Conservation (phyloP, 331 rosid species). For the Malus hybrid region DNA sequence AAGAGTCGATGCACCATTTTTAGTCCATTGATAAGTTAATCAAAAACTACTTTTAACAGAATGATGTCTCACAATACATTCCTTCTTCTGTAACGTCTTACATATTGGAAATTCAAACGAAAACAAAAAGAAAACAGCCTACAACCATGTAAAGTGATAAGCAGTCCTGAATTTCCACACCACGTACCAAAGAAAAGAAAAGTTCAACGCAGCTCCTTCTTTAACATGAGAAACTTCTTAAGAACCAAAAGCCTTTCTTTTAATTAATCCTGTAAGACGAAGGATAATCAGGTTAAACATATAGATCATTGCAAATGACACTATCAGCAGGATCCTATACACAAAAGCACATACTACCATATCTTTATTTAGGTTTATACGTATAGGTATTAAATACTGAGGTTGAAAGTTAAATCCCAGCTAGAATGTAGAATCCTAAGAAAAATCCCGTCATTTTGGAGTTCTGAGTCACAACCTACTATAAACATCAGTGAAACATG, state of each 20-base stretch:
- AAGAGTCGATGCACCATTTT: neutral
- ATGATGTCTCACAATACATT: constrained; percentile 1
- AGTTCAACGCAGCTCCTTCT: neutral
- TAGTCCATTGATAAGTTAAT: neutral
- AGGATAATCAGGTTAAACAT: neutral
- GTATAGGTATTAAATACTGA: neutral
- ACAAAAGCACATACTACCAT: neutral
- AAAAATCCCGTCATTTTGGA: neutral
- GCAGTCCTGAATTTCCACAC: neutral
- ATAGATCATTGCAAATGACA: neutral
- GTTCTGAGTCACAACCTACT: neutral
- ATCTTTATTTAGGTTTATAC: neutral
- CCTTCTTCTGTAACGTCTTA: neutral
- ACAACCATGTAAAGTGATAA: neutral
- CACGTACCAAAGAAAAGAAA: neutral
- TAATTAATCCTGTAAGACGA: constrained; percentile 14
- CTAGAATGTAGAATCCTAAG: neutral
- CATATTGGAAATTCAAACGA: constrained; percentile 2
- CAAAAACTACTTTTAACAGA: neutral
- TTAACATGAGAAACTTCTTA: neutral
- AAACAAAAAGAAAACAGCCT: neutral
- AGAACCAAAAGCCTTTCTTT: neutral
- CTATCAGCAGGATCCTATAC: neutral
- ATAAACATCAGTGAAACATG: neutral
- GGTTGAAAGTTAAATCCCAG: neutral